Conservation (phyloP, 1,284 basidiomycete genomes). For the Filobasidium uniguttulatum region DNA sequence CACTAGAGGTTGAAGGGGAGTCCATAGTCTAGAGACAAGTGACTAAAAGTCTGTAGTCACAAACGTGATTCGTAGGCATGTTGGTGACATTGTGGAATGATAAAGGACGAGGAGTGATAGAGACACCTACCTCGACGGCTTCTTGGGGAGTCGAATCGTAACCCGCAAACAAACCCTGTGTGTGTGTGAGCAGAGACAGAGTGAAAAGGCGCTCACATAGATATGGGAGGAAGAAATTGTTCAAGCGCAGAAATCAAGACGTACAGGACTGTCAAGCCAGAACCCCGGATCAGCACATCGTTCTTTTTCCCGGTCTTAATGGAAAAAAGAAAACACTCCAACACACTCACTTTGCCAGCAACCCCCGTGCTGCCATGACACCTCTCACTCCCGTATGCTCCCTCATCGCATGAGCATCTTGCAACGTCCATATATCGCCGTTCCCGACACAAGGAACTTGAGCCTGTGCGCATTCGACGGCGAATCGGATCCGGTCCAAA, state of each 20-base stretch:
- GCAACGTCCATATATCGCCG: slow-evolving; percentile 44
- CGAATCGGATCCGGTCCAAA: slow-evolving; percentile 42
- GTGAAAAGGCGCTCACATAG: too few species aligned
- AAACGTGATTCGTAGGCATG: background rate
- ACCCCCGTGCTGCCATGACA: slow-evolving; percentile 47
- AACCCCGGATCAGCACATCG: background rate
- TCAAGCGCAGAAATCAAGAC: background rate
- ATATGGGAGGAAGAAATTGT: background rate
- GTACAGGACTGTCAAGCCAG: background rate
- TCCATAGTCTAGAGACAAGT: slow-evolving; percentile 40
- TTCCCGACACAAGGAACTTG: slow-evolving; percentile 45
- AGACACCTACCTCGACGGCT: slow-evolving; percentile 35
- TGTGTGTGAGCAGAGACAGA: too few species aligned
- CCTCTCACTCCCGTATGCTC: slow-evolving; percentile 41
- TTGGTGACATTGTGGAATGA: too few species aligned
- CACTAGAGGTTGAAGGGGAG: slow-evolving; percentile 42
- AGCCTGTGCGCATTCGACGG: slow-evolving; percentile 41
- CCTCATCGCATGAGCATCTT: slow-evolving; percentile 40
- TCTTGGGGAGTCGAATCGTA: slow-evolving; percentile 41
- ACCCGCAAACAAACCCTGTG: slow-evolving; percentile 44
- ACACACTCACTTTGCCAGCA: slow-evolving; percentile 48
- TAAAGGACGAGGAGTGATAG: background rate
- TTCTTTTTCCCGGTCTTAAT: background rate
- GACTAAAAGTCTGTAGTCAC: slow-evolving; percentile 36
- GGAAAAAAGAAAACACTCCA: too few species aligned